Evolutionary conservation across 2,329 filamentous ascomycete genomes (phyloP).

Genomic region (Xylaria sp.): DNA sequence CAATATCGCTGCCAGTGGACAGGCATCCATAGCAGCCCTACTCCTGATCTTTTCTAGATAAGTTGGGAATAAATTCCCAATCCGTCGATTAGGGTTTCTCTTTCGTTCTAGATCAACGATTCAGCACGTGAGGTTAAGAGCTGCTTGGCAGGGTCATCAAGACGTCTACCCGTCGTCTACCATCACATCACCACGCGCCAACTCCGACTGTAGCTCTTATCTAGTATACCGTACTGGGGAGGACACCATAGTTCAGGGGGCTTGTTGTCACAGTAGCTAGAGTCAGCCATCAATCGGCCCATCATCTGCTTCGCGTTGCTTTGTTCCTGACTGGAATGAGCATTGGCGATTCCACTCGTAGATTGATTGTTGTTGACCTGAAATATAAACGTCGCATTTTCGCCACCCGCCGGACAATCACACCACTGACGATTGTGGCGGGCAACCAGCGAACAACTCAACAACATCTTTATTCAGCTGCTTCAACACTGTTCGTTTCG

Average conservation of each 20-base stretch:
- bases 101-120: not conserved
- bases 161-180: conserved; percentile 1
- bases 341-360: conserved; percentile 37
- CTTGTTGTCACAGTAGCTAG: conserved; percentile 34
- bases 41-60: conserved; percentile 11
- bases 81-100: not conserved
- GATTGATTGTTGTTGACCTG: conserved; percentile 40
- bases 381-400: conserved; percentile 34
- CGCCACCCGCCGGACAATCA: conserved; percentile 5
- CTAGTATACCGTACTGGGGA: conserved; percentile 21
- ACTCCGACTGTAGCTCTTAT: conserved; percentile 17
- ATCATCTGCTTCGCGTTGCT: conserved; percentile 34
- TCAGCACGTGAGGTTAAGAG: conserved; percentile 14
- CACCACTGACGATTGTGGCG: not conserved
- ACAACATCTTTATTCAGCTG: conserved; percentile 1
- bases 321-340: conserved; percentile 35
- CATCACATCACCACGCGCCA: conserved; percentile 16
- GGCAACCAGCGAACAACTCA: conserved; percentile 5
- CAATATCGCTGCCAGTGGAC: conserved; percentile 1
- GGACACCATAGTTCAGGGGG: conserved; percentile 24
- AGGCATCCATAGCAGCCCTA: not conserved
- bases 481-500: conserved; percentile 31
- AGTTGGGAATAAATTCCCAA: conserved; percentile 4
- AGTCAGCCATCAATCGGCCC: conserved; percentile 33
- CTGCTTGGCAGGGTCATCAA: conserved; percentile 17